Evolutionary conservation across 129 eudicot genomes (phyloP), one percentile per base, ranked within the genome.

Genomic region (Artemisia annua): DNA sequence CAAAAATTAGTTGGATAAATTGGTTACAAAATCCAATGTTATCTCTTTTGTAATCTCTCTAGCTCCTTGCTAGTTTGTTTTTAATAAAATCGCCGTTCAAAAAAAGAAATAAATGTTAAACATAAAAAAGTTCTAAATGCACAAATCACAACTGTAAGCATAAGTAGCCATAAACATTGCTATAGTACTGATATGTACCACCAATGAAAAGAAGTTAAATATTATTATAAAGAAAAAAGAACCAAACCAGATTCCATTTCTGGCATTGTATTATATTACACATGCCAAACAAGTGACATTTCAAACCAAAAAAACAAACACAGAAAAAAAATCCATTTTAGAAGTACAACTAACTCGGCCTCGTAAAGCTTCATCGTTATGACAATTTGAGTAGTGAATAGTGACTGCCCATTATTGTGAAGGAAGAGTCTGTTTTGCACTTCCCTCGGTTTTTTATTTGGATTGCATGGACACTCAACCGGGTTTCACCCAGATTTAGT

Each of bases 401-500:
- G 17, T 3, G n/a, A 30, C 35, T n/a, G 60, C 49, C 71, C 76
- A 61, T 77, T 69, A 61, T 77, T 70, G 63, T 63, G 10, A 50
- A 46, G 20, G 50, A 77, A 56, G 52, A 7, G 65, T 48, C 48
- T 22, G 5, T 60, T 50, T 50, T 60, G 24, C 80, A 14, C 61
- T 26, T 76, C 74, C 71, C 35, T 43, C 19, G 2, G 68, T 58
- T 48, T 44, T 28, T 77, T 77, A 77, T 69, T 77, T 77, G 24
- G 71, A 51, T 77, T 77, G 24, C 65, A 51, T 70, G 81, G 71
- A 63, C 63, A 65, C 55, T 65, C 56, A 16, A 72, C 48, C 20
- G 62, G 35, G 4, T 46, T 44, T 18, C 15, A 11, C 30, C 1
- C n/a, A 6, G 55, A 55, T 78, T 83, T 88, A 92, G 69, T 92